phyloP scores from a whole-genome alignment of 1,284 basidiomycete species.

The Trichosporon sp. region DNA sequence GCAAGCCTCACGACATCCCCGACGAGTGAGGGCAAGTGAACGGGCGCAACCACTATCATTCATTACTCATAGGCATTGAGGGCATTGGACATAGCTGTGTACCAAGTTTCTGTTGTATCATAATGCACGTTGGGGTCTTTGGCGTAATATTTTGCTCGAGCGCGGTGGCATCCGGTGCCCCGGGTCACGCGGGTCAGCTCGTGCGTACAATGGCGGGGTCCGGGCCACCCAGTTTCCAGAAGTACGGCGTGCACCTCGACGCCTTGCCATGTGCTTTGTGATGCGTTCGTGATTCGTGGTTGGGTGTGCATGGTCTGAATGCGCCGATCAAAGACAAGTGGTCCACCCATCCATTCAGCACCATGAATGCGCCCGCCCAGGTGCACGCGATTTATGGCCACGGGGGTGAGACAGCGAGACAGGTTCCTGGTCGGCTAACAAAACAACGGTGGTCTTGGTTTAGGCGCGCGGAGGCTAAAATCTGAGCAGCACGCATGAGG shows the following conservation, averaged over 20 bases:
- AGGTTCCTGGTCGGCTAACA: not conserved
- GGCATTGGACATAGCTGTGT: not conserved
- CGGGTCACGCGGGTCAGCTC: not conserved
- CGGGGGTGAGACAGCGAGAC: not conserved
- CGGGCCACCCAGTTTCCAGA: no score
- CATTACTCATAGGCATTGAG: not conserved
- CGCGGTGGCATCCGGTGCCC: not conserved
- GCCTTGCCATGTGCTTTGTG: no score
- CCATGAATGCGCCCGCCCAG: not conserved
- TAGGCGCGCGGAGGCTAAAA: slow-evolving; percentile 16
- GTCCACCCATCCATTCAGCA: not conserved
- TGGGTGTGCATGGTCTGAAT: not conserved
- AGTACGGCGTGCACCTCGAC: no score
- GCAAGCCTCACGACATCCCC: slow-evolving; percentile 57
- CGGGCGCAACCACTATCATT: not conserved
- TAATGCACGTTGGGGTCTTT: not conserved
- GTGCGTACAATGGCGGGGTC: not conserved
- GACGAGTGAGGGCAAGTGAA: slow-evolving; percentile 45
- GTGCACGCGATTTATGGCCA: not conserved
- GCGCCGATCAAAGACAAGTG: not conserved
- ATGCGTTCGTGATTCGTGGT: not conserved
- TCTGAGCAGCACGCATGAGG: slow-evolving; percentile 15
- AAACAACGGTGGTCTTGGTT: not conserved
- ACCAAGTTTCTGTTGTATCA: slow-evolving; percentile 16
- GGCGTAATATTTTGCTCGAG: not conserved